phyloP scores from a whole-genome alignment of 1,284 basidiomycete species.

The Marasmius oreades region DNA sequence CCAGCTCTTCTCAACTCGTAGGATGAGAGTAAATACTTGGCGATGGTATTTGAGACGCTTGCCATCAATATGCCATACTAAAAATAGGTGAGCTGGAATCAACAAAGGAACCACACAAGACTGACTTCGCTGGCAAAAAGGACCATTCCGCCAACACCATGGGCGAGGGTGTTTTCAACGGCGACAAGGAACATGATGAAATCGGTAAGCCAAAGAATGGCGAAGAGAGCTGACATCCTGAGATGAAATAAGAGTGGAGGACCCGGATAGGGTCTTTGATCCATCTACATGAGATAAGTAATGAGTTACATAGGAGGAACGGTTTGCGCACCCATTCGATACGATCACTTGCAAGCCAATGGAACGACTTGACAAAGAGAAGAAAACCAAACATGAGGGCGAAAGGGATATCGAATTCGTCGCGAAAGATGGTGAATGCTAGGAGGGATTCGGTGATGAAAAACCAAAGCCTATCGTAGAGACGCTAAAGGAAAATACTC shows the following conservation, averaged over 20 bases:
- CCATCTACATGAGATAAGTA: conserved; percentile 66
- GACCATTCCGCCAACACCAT: conserved; percentile 87
- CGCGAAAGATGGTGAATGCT: conserved; percentile 95
- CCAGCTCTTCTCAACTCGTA: conserved; percentile 80
- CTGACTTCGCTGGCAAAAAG: conserved; percentile 92
- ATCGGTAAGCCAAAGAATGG: conserved; percentile 70
- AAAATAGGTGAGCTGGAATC: conserved; percentile 5
- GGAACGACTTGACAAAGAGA: conserved; percentile 95
- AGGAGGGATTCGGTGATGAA: conserved; percentile 95
- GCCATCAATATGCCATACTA: conserved; percentile 91
- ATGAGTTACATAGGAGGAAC: conserved; percentile 5
- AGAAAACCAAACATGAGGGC: conserved; percentile 90
- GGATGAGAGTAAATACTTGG: conserved; percentile 84
- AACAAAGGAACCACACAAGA: conserved; percentile 11
- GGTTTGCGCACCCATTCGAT: conserved; percentile 83
- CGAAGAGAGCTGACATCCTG: conserved; percentile 73
- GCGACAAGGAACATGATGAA: conserved; percentile 72
- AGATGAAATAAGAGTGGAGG: conserved; percentile 82
- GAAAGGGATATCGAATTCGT: conserved; percentile 92
- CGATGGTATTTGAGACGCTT: conserved; percentile 72
- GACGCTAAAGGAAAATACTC: conserved; percentile 51
- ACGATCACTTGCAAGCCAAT: conserved; percentile 93
- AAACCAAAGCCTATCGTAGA: conserved; percentile 96
- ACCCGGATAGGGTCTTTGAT: conserved; percentile 88
- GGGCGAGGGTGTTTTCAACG: conserved; percentile 72